Evolutionary conservation across 1,284 basidiomycete genomes (phyloP), one percentile per base, ranked within the genome.

Genomic region (Tausonia pullulans): DNA sequence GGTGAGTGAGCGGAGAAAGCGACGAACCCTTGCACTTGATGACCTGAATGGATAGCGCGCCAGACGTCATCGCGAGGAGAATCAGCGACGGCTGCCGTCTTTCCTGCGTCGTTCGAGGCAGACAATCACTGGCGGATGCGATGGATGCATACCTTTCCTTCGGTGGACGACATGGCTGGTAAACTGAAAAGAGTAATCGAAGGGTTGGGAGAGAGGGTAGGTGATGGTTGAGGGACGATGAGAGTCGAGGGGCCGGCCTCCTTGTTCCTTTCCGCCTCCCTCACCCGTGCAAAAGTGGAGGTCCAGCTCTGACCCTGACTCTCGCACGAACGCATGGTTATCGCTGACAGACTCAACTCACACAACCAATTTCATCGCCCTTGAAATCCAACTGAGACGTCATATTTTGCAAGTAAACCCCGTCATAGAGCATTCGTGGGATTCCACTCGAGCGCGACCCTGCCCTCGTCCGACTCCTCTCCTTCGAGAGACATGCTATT

Each of bases 11-110:
- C 45, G 43, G n/a, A n/a, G 7, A 11, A 40, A n/a, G 11, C 52
- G n/a, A 40, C 60, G 44, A 4, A 65, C 64, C 65, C 40, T 92
- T 94, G 81, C 93, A 97, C 65, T 81, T 88, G 78, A 97, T 96
- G 65, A 83, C 76, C 78, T 80, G 60, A 46, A 16, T 40, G 16
- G 9, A 44, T 5, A 58, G 14, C n/a, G 14, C 40, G 46, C n/a
- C 53, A 27, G 4, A 48, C 39, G 46, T 27, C 16, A 41, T 6
- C 44, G 53, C 9, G 13, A 3, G 9, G 2, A 10, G 9, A 2
- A 2, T 44, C 41, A 45, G 39, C 5, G 27, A 49, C 11, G 43
- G 44, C 62, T 58, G 27, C 16, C 27, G 8, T 11, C n/a, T 27
- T 45, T 27, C 27, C 27, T 27, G 27, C 2, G 27, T 27, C 27